Conservation (phyloP, 208 protist species). For the Herpetomonas muscarum region DNA sequence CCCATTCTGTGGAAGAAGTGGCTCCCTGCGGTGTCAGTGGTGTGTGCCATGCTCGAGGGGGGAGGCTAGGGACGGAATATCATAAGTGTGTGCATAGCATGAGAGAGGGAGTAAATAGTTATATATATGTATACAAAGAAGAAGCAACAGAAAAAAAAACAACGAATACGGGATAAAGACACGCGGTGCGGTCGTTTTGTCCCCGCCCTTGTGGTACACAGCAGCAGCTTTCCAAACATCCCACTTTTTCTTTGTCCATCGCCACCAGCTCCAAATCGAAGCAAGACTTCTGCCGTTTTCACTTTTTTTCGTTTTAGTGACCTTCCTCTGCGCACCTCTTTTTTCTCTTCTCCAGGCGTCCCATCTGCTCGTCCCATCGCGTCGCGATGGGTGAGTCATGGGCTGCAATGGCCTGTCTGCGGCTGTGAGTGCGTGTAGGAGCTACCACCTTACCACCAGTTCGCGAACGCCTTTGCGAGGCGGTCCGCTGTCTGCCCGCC, state of each 20-base stretch:
- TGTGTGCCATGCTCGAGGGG: too few relatives aligned
- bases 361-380: not conserved
- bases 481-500: constrained; percentile 30
- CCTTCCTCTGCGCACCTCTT: not conserved
- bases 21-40: too few relatives aligned
- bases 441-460: constrained; percentile 74
- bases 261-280: constrained; percentile 2
- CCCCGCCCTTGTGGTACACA: too few relatives aligned
- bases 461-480: constrained; percentile 47
- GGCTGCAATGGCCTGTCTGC: too few relatives aligned
- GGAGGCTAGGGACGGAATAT: too few relatives aligned
- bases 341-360: constrained; percentile 1
- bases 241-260: not conserved
- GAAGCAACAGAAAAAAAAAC: constrained; percentile 8
- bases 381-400: too few relatives aligned
- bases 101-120: not conserved
- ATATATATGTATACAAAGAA: not conserved
- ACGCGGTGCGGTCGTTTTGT: too few relatives aligned
- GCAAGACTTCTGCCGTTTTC: constrained; percentile 15
- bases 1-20: too few relatives aligned
- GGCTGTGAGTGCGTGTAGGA: too few relatives aligned
- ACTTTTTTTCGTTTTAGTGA: not conserved
- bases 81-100: not conserved
- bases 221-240: too few relatives aligned
- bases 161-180: constrained; percentile 1